Conservation (phyloP, 2,329 filamentous ascomycete species). For the Fusarium sp. region DNA sequence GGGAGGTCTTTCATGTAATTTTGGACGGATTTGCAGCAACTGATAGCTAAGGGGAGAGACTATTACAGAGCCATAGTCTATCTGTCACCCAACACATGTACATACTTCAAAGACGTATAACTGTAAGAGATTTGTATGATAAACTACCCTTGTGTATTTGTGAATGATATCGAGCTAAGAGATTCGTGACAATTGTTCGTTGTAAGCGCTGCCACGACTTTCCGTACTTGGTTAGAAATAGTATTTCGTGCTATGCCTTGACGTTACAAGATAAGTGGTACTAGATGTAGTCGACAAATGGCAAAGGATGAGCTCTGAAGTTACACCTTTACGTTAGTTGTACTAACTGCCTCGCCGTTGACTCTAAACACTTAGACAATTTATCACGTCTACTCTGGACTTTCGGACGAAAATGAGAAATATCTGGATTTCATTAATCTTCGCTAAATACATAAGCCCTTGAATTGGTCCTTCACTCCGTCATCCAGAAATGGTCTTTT, state of each 20-base stretch:
- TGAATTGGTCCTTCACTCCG: slow-evolving; percentile 26
- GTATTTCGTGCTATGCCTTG: background rate
- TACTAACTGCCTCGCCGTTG: background rate
- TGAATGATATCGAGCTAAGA: too few species aligned
- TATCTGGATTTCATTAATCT: background rate
- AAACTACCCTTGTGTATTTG: background rate
- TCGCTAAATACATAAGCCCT: slow-evolving; percentile 13
- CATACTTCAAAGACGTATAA: background rate
- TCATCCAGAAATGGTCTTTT: slow-evolving; percentile 9
- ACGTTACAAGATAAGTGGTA: background rate
- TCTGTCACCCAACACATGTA: background rate
- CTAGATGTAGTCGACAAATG: background rate
- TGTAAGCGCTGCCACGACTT: background rate
- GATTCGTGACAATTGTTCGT: background rate
- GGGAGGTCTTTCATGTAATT: background rate
- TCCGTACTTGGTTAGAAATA: background rate
- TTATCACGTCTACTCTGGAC: background rate
- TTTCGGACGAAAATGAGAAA: background rate
- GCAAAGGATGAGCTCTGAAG: background rate
- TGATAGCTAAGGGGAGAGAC: background rate
- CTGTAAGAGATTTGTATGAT: background rate
- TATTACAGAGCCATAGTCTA: background rate
- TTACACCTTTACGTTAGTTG: background rate
- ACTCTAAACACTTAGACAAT: background rate
- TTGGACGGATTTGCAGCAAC: background rate